Conservation (phyloP, 2,329 filamentous ascomycete genomes). For the Apiospora kogelbergensis region DNA sequence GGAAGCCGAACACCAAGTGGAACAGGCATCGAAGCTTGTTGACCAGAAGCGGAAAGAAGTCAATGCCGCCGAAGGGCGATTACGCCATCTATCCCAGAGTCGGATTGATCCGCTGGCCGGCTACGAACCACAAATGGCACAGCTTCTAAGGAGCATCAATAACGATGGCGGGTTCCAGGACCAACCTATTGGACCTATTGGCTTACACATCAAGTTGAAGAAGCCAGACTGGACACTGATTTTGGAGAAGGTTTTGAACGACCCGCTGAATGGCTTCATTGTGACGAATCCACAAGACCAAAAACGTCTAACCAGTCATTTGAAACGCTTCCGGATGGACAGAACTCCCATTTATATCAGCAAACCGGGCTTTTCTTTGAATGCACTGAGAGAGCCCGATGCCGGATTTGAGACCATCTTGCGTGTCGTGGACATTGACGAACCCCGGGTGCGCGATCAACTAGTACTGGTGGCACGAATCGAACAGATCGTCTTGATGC, state of each 20-base stretch:
- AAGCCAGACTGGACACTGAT: constrained; percentile 82
- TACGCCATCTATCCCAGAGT: constrained; percentile 54
- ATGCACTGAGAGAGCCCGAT: constrained; percentile 71
- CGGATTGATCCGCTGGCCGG: constrained; percentile 60
- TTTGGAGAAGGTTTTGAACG: constrained; percentile 76
- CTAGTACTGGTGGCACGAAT: constrained; percentile 81
- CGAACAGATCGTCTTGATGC: constrained; percentile 73
- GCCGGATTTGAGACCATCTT: constrained; percentile 73
- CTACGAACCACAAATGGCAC: constrained; percentile 62
- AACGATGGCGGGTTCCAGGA: constrained; percentile 67
- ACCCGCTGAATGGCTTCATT: constrained; percentile 71
- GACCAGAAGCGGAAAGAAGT: constrained; percentile 55
- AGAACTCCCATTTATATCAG: constrained; percentile 64
- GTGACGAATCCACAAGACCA: constrained; percentile 78
- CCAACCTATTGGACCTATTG: constrained; percentile 82
- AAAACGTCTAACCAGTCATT: constrained; percentile 63
- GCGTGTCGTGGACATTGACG: constrained; percentile 77
- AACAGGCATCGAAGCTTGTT: constrained; percentile 30
- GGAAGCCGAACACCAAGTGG: constrained; percentile 24
- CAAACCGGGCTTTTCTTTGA: constrained; percentile 54
- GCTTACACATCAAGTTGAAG: constrained; percentile 71
- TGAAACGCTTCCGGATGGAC: constrained; percentile 50
- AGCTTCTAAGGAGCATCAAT: constrained; percentile 67
- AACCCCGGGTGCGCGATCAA: constrained; percentile 74
- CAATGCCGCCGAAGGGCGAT: constrained; percentile 47